These are phyloP conservation scores for Trichoderma polysporum DNA, from an alignment of 2,329 filamentous ascomycete genomes.

Conservation along the genomic window DNA sequence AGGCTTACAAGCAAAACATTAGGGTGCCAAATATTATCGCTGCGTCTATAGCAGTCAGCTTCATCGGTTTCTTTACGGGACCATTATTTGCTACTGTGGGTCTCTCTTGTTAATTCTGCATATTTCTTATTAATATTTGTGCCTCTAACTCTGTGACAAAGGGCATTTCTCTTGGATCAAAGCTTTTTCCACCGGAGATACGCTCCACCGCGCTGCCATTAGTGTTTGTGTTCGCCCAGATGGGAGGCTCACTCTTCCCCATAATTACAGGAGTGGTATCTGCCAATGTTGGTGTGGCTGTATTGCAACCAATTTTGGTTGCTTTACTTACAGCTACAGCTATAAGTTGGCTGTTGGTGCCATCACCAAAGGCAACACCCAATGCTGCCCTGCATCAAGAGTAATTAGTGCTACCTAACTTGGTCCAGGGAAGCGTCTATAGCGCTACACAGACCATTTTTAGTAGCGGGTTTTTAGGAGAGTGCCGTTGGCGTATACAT, in stretches of 20 bases:
- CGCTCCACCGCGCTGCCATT: slow-evolving; percentile 43
- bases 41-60: slow-evolving; percentile 52
- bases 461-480: neutral
- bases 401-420: slow-evolving; percentile 21
- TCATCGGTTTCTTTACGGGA: slow-evolving; percentile 58
- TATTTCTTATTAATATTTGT: neutral
- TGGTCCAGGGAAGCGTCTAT: neutral
- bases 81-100: slow-evolving; percentile 57
- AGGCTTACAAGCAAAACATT: neutral
- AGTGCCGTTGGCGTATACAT: neutral
- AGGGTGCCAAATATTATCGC: slow-evolving; percentile 47
- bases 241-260: slow-evolving; percentile 56
- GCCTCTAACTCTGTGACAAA: slow-evolving; percentile 28
- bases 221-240: slow-evolving; percentile 58
- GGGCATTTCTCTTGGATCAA: slow-evolving; percentile 55
- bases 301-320: slow-evolving; percentile 53
- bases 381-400: slow-evolving; percentile 37
- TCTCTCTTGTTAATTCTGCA: neutral
- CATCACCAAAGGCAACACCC: slow-evolving; percentile 34
- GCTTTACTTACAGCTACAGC: slow-evolving; percentile 47
- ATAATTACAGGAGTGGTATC: slow-evolving; percentile 55
- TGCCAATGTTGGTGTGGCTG: slow-evolving; percentile 43
- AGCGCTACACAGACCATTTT: neutral
- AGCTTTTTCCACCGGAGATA: slow-evolving; percentile 45
- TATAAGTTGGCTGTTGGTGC: slow-evolving; percentile 48